Evolutionary conservation across 768 basidiomycete species (phyloP).

Genomic region (Daedaleopsis sinensis): DNA sequence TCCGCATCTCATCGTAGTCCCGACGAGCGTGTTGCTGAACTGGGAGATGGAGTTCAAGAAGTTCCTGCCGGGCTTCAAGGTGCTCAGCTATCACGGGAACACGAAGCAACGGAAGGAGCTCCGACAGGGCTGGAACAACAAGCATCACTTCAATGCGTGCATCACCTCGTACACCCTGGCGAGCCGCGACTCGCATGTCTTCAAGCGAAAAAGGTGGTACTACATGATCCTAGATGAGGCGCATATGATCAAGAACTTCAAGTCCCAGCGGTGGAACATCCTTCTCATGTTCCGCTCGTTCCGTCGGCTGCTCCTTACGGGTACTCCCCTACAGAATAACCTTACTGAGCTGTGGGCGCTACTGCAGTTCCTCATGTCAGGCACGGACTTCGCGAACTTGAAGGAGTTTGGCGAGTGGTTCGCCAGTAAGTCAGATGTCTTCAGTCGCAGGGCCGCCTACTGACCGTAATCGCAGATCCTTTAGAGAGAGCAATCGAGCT

Average conservation of each 20-base stretch:
- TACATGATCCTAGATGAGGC: constrained; percentile 97
- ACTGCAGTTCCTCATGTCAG: constrained; percentile 92
- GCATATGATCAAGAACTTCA: constrained; percentile 98
- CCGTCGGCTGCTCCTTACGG: constrained; percentile 87
- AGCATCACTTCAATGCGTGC: constrained; percentile 90
- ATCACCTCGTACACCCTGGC: constrained; percentile 94
- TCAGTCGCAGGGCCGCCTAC: neutral
- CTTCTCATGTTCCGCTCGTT: constrained; percentile 87
- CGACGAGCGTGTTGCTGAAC: constrained; percentile 91
- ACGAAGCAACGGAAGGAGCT: constrained; percentile 89
- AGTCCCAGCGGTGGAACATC: constrained; percentile 91
- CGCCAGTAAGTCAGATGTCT: constrained; percentile 64
- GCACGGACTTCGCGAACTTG: constrained; percentile 84
- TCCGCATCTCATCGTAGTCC: constrained; percentile 90
- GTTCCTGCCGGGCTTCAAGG: constrained; percentile 87
- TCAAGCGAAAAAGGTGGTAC: constrained; percentile 92
- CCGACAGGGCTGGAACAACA: constrained; percentile 89
- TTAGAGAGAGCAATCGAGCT: constrained; percentile 93
- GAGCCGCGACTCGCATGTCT: constrained; percentile 87
- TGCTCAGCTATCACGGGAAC: constrained; percentile 88
- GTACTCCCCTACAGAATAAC: constrained; percentile 96
- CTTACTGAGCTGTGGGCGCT: constrained; percentile 95
- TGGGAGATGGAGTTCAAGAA: constrained; percentile 99
- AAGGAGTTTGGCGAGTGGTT: constrained; percentile 98
- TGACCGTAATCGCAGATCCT: constrained; percentile 59